These are phyloP conservation scores for Penicillium expansum DNA, from an alignment of 2,329 filamentous ascomycete species.

Conservation along the genomic window DNA sequence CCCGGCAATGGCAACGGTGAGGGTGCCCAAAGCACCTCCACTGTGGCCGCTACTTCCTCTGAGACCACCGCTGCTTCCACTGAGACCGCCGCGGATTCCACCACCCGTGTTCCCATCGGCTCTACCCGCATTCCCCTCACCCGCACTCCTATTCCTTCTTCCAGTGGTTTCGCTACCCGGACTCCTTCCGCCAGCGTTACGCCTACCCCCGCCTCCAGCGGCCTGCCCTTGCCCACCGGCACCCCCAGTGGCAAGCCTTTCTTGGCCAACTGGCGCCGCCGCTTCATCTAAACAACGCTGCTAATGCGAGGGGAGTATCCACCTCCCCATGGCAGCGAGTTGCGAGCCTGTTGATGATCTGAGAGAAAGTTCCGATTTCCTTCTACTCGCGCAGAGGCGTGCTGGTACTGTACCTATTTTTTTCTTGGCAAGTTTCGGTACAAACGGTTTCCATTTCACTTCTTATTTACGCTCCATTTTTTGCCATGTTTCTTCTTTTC, in stretches of 20 bases:
- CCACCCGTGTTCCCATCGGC: slow-evolving; percentile 13
- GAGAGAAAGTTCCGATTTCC: slow-evolving; percentile 16
- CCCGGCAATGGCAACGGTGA: neutral
- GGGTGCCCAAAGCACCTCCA: slow-evolving; percentile 1
- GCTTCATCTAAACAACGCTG: slow-evolving; percentile 18
- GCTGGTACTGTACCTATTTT: slow-evolving; percentile 30
- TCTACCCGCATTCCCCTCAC: slow-evolving; percentile 16
- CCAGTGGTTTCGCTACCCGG: slow-evolving; percentile 34
- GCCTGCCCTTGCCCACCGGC: slow-evolving; percentile 11
- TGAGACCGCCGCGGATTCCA: neutral
- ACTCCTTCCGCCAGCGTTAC: slow-evolving; percentile 9
- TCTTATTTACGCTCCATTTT: slow-evolving; percentile 16
- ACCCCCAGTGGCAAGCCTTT: slow-evolving; percentile 28
- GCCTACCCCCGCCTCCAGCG: slow-evolving; percentile 3
- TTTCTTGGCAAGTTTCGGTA: slow-evolving; percentile 16
- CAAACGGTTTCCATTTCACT: slow-evolving; percentile 13
- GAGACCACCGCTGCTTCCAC: slow-evolving; percentile 6
- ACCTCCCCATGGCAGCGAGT: slow-evolving; percentile 2
- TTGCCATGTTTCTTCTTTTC: slow-evolving; percentile 18
- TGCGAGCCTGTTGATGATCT: slow-evolving; percentile 11
- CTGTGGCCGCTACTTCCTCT: slow-evolving; percentile 5
- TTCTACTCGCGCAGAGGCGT: slow-evolving; percentile 19
- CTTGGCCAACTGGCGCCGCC: slow-evolving; percentile 29
- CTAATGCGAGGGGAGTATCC: slow-evolving; percentile 3
- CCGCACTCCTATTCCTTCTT: slow-evolving; percentile 7